A percentile compares a stretch with the other conserved stretches of the same genome.
Conservation (phyloP, 345 rosid species). For the Aurinia saxatilis region DNA sequence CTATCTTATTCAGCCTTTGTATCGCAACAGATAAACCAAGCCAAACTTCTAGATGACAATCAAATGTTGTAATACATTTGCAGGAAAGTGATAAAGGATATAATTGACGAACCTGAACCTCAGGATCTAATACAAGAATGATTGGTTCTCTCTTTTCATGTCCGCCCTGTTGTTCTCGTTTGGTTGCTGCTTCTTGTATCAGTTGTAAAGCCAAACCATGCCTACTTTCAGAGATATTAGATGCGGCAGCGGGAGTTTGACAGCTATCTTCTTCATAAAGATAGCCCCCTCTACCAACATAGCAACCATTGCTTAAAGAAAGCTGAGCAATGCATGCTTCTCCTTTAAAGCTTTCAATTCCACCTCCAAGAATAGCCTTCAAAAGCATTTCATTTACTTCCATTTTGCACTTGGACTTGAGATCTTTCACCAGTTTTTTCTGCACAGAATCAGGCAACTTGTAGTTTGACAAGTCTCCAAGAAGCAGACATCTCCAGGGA, state of each 20-base stretch:
- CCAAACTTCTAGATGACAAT: not conserved
- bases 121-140: constrained; percentile 66
- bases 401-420: constrained; percentile 68
- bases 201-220: constrained; percentile 52
- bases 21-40: not conserved
- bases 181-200: constrained; percentile 48
- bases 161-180: constrained; percentile 39
- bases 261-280: constrained; percentile 31
- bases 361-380: constrained; percentile 54
- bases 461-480: constrained; percentile 50
- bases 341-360: constrained; percentile 25
- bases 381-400: constrained; percentile 53
- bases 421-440: constrained; percentile 49
- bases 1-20: not conserved
- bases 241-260: constrained; percentile 17
- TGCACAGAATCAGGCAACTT: constrained; percentile 35
- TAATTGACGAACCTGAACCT: constrained; percentile 64
- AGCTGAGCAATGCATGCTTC: constrained; percentile 43
- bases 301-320: constrained; percentile 51
- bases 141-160: constrained; percentile 49
- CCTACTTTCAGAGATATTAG: constrained; percentile 27
- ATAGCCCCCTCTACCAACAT: constrained; percentile 37
- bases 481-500: constrained; percentile 65
- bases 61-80: not conserved
- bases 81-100: constrained; percentile 1